A percentile compares a stretch with the other conserved stretches of the same genome.
These are phyloP conservation scores for Nigrospora sphaerica DNA, from an alignment of 2,329 filamentous ascomycete species.

Conservation along the genomic window DNA sequence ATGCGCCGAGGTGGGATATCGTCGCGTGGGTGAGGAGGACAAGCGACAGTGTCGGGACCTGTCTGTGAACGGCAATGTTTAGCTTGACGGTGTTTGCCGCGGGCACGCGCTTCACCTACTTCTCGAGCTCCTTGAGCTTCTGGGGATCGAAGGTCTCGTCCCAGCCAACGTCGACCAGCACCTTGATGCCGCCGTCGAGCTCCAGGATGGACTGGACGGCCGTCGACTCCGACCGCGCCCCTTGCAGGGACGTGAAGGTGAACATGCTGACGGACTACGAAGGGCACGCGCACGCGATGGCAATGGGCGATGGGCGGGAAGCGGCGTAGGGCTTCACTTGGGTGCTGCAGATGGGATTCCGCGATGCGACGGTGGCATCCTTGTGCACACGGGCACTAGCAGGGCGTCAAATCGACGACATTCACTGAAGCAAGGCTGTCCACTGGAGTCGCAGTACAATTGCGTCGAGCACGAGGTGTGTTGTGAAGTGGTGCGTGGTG, in stretches of 20 bases:
- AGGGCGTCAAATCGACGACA: too few relatives aligned
- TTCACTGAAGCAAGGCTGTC: too few relatives aligned
- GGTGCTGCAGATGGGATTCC: too few relatives aligned
- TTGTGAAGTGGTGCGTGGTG: too few relatives aligned
- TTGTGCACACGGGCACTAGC: too few relatives aligned
- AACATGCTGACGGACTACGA: constrained; percentile 57
- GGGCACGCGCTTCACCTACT: constrained; percentile 45
- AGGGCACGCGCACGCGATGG: too few relatives aligned
- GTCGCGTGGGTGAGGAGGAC: constrained; percentile 94
- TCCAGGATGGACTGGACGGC: constrained; percentile 94
- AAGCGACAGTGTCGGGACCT: constrained; percentile 84
- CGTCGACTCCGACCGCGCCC: constrained; percentile 78
- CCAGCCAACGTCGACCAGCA: constrained; percentile 93
- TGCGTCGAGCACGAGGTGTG: too few relatives aligned
- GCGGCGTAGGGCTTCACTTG: too few relatives aligned
- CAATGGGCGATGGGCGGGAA: too few relatives aligned
- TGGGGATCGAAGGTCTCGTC: constrained; percentile 81
- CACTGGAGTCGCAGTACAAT: too few relatives aligned
- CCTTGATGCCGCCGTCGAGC: constrained; percentile 92
- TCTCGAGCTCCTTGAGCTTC: constrained; percentile 82
- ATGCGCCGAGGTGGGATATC: constrained; percentile 83
- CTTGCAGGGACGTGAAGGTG: constrained; percentile 87
- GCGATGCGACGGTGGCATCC: too few relatives aligned
- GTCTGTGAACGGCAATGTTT: constrained; percentile 40
- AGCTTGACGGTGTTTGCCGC: constrained; percentile 8